Percentiles rank a stretch among this genome's conserved stretches.
These are phyloP conservation scores for Alternaria dauci DNA, from an alignment of 2,329 filamentous ascomycete genomes.

Conservation along the genomic window DNA sequence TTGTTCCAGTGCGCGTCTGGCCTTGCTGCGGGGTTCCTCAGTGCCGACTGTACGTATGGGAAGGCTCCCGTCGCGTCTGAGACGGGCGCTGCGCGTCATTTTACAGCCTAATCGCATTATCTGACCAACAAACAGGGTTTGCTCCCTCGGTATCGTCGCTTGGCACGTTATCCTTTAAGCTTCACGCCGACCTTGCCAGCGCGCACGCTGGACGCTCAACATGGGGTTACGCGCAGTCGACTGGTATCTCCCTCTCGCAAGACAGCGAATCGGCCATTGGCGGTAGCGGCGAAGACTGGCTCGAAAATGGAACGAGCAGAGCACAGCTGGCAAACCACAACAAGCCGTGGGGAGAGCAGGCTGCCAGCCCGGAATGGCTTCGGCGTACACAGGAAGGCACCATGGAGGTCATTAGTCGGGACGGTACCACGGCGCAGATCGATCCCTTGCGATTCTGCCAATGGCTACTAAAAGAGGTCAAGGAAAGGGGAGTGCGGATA, in stretches of 20 bases:
- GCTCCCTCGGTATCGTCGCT: slow-evolving; percentile 64
- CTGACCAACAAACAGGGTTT: slow-evolving; percentile 59
- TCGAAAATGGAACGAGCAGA: slow-evolving; percentile 70
- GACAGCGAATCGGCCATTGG: slow-evolving; percentile 53
- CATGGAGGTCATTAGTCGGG: slow-evolving; percentile 68
- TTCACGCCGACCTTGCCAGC: slow-evolving; percentile 72
- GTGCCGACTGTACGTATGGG: slow-evolving; percentile 66
- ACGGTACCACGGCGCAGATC: slow-evolving; percentile 71
- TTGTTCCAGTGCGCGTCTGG: slow-evolving; percentile 79
- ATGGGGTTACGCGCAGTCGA: slow-evolving; percentile 69
- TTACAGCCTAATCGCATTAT: neutral
- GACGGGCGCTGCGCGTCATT: neutral
- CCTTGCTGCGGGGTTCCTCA: slow-evolving; percentile 76
- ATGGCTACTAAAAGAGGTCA: slow-evolving; percentile 68
- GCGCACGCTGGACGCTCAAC: slow-evolving; percentile 64
- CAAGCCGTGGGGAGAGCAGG: slow-evolving; percentile 35
- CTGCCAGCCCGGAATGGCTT: slow-evolving; percentile 65
- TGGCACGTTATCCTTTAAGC: slow-evolving; percentile 72
- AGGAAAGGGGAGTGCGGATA: slow-evolving; percentile 68
- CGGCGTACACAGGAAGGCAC: slow-evolving; percentile 62
- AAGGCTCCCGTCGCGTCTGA: neutral
- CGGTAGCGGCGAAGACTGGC: slow-evolving; percentile 69
- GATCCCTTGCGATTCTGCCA: slow-evolving; percentile 72
- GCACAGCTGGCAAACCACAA: slow-evolving; percentile 59
- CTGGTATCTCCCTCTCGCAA: slow-evolving; percentile 64